Base-by-base conservation (phyloP, 768 basidiomycete species). In the Leccinum imitatum region DNA sequence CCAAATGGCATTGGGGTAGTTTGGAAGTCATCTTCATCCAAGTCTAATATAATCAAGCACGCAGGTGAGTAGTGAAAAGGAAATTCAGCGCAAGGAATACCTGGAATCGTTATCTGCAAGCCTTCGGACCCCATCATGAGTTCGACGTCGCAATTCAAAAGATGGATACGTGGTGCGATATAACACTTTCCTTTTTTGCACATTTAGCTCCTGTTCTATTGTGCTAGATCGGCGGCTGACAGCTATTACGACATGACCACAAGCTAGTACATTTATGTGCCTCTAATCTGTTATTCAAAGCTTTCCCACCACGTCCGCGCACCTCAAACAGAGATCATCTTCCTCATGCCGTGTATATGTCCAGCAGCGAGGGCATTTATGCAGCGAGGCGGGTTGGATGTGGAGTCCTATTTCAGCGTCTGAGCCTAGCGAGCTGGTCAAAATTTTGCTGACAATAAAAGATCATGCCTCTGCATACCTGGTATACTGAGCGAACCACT, bases 321-420 rank as follows among this genome's bases (percentile, higher is more conserved):
- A 97, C 64, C 95, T 81, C 19, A 60, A 60, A 73, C 95, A 96
- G 11, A 95, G 71, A 10, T 71, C 69, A 17, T 86, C 80, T 13
- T 77, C 71, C 44, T 77, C 70, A 11, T 71, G 64, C 14, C 87
- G 80, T 2, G 85, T 87, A 69, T 81, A 89, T 6, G 85, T 88
- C 94, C 95, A 97, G 72, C 96, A 98, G 15, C 95, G 83, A 23
- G 94, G 91, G 71, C 96, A 98, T 71, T 96, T 95, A 21, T 77
- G 68, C 54, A 74, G 61, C 4, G 72, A 75, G 11, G 92, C 84
- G 15, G 91, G 88, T 17, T 79, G 78, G n/a, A 91, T 77, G 14
- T 82, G 80, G 56, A 93, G 74, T 0, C 72, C 75, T 3, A 87
- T 59, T 13, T 61, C 62, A 21, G 54, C 57, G 31, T 57, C 59